Percentiles rank a stretch among this genome's conserved stretches.
Conservation (phyloP, 2,329 filamentous ascomycete species). For the Calonectria naviculata region DNA sequence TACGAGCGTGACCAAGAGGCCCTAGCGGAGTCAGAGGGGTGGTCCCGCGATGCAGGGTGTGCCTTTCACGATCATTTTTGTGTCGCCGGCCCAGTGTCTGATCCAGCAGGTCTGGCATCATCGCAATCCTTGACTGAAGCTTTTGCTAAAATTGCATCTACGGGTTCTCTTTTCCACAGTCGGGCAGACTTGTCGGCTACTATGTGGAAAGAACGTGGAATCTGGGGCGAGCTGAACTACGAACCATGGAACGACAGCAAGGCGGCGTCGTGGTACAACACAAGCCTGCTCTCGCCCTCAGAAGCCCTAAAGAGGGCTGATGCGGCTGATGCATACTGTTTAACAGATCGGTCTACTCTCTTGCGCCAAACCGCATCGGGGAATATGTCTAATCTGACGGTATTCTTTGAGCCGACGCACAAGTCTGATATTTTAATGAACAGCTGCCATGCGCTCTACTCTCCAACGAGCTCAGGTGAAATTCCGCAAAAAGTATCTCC, state of each 20-base stretch:
- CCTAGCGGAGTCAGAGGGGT: neutral
- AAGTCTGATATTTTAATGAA: neutral
- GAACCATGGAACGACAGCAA: neutral
- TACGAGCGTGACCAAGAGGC: conserved; percentile 10
- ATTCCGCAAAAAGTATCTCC: neutral
- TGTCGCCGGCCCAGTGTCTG: neutral
- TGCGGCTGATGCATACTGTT: neutral
- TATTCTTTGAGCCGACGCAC: neutral
- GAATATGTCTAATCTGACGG: neutral
- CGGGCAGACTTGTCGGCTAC: conserved; percentile 1
- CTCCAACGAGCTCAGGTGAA: neutral
- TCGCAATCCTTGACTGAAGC: neutral
- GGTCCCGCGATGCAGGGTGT: neutral
- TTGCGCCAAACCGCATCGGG: neutral
- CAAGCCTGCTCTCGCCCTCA: neutral
- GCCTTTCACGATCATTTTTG: conserved; percentile 9
- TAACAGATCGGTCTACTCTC: neutral
- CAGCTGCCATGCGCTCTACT: neutral
- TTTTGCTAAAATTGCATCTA: neutral
- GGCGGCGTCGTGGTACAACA: neutral
- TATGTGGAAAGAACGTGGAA: conserved; percentile 7
- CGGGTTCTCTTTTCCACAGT: neutral
- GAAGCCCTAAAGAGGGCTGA: neutral
- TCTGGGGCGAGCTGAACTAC: neutral
- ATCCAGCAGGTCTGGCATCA: neutral